Conservation (phyloP, 2,329 filamentous ascomycete genomes). For the Chaetomium olivaceum region DNA sequence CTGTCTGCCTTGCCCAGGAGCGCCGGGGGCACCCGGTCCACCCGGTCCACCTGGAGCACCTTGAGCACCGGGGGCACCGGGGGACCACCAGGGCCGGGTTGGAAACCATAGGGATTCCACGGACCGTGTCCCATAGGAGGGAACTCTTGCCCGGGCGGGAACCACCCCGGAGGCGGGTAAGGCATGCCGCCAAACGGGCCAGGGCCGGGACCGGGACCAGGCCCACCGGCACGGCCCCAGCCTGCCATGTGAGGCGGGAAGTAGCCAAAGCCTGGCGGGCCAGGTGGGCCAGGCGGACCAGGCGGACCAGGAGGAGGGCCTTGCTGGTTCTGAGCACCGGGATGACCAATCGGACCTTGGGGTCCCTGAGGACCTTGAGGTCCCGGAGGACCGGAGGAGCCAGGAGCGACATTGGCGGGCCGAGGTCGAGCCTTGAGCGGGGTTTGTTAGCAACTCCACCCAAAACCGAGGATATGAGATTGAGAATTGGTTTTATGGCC, state of each 20-base stretch:
- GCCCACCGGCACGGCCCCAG: conserved; percentile 38
- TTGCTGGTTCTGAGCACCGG: conserved; percentile 28
- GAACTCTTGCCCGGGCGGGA: conserved; percentile 73
- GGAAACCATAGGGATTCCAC: conserved; percentile 25
- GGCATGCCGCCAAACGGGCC: conserved; percentile 64
- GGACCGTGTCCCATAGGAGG: conserved; percentile 37
- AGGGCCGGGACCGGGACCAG: conserved; percentile 42
- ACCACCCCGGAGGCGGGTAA: conserved; percentile 78
- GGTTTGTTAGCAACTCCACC: conserved; percentile 34
- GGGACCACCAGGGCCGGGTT: conserved; percentile 25
- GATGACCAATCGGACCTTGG: conserved; percentile 19
- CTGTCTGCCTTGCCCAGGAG: conserved; percentile 31
- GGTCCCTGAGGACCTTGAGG: conserved; percentile 28
- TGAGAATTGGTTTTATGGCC: conserved; percentile 32
- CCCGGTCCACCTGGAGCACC: conserved; percentile 27
- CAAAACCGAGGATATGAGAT: conserved; percentile 25
- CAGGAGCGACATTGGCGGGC: conserved; percentile 39
- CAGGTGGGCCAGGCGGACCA: conserved; percentile 34
- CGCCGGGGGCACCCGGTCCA: conserved; percentile 31
- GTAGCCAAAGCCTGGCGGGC: conserved; percentile 36
- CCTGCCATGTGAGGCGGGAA: conserved; percentile 36
- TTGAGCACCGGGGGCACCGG: conserved; percentile 36
- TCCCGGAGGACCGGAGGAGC: conserved; percentile 37
- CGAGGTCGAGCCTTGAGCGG: conserved; percentile 42
- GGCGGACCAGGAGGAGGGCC: conserved; percentile 34